Evolutionary conservation across 345 rosid genomes (phyloP).

Genomic region (Noccaea caerulescens): DNA sequence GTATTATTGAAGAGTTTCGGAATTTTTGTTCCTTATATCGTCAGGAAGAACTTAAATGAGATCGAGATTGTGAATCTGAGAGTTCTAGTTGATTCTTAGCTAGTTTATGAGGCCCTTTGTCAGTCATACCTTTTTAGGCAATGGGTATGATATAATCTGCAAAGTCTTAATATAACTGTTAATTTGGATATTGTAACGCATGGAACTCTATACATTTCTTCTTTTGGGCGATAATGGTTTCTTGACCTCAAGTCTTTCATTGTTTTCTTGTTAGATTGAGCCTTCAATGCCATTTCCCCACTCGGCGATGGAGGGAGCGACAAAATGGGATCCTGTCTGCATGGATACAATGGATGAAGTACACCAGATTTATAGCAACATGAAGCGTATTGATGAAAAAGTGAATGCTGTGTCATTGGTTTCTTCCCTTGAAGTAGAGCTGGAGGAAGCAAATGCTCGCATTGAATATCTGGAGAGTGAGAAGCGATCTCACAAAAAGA

Average conservation of each 20-base stretch:
- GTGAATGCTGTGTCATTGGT: conserved; percentile 70
- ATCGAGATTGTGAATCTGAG: conserved; percentile 11
- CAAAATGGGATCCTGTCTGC: conserved; percentile 87
- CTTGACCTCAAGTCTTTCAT: conserved; percentile 4
- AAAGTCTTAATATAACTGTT: conserved; percentile 3
- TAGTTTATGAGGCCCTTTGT: conserved; percentile 19
- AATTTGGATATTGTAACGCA: not conserved
- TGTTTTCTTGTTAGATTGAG: conserved; percentile 54
- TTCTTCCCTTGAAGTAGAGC: conserved; percentile 70
- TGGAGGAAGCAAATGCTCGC: conserved; percentile 69
- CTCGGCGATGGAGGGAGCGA: conserved; percentile 86
- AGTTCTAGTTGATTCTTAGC: conserved; percentile 32
- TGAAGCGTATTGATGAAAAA: conserved; percentile 64
- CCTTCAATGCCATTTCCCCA: conserved; percentile 73
- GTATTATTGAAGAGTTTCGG: not conserved
- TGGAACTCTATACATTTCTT: conserved; percentile 11
- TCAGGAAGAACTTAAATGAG: conserved; percentile 52
- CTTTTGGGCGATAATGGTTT: not conserved
- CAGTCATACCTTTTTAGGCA: conserved; percentile 30
- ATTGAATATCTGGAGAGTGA: conserved; percentile 75
- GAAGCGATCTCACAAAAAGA: conserved; percentile 79
- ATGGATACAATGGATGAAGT: conserved; percentile 61
- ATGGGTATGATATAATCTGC: not conserved
- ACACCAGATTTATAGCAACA: conserved; percentile 55
- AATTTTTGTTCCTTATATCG: not conserved